Conservation (phyloP, 805 yeast species). For the Ogataea methanolica region DNA sequence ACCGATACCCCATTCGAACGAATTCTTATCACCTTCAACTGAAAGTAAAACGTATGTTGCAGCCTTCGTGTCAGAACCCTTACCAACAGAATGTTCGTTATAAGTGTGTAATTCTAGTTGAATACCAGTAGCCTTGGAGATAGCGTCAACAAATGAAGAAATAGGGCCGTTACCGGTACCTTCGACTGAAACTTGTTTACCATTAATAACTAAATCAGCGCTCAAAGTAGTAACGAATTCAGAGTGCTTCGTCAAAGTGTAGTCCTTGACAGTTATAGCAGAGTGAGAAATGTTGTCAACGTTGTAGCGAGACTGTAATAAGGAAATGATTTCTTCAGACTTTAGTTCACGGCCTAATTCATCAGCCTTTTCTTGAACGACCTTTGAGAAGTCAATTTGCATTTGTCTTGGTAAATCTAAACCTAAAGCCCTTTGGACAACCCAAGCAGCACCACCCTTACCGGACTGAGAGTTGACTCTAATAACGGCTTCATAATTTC, state of each 20-base stretch:
- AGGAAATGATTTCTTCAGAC: slow-evolving; percentile 55
- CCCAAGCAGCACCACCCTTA: slow-evolving; percentile 87
- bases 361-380: slow-evolving; percentile 65
- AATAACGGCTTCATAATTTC: slow-evolving; percentile 77
- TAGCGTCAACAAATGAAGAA: slow-evolving; percentile 65
- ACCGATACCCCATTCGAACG: slow-evolving; percentile 82
- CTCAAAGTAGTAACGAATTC: slow-evolving; percentile 39
- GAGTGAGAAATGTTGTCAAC: slow-evolving; percentile 33
- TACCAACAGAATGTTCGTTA: slow-evolving; percentile 69
- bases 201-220: slow-evolving; percentile 37
- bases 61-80: slow-evolving; percentile 67
- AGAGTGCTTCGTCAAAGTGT: slow-evolving; percentile 32
- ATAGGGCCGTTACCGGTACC: slow-evolving; percentile 80
- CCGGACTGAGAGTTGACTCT: slow-evolving; percentile 86
- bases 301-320: slow-evolving; percentile 56
- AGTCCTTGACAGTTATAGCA: slow-evolving; percentile 36
- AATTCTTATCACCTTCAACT: slow-evolving; percentile 16
- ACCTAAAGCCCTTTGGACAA: slow-evolving; percentile 63
- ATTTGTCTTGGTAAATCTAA: slow-evolving; percentile 68
- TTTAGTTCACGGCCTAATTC: slow-evolving; percentile 63
- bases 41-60: slow-evolving; percentile 56
- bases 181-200: slow-evolving; percentile 30
- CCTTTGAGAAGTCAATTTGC: slow-evolving; percentile 62
- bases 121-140: slow-evolving; percentile 46
- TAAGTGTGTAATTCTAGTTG: slow-evolving; percentile 61